A percentile compares a stretch with the other conserved stretches of the same genome.
Evolutionary conservation across 2,329 filamentous ascomycete genomes (phyloP).

Genomic region (Thelonectria rubi): DNA sequence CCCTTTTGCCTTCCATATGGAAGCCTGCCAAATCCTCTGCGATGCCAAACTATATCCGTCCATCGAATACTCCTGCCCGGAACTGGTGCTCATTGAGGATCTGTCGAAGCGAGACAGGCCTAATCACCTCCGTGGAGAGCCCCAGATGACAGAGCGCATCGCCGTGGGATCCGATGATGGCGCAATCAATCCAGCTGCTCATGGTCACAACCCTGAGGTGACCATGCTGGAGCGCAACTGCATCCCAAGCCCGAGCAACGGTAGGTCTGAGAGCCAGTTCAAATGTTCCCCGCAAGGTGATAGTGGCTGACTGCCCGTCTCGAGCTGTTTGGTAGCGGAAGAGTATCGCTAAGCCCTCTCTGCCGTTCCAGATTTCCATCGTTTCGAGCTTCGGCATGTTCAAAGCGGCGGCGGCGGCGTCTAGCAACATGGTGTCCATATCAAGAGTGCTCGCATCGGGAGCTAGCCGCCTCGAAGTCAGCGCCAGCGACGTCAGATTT

Average conservation of each 20-base stretch:
- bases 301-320: conserved; percentile 31
- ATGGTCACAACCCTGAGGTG: conserved; percentile 27
- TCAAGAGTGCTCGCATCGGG: conserved; percentile 26
- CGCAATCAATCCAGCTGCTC: conserved; percentile 29
- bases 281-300: conserved; percentile 39
- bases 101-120: conserved; percentile 37
- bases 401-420: conserved; percentile 37
- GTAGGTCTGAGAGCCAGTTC: conserved; percentile 27
- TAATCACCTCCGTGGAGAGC: conserved; percentile 31
- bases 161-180: conserved; percentile 30
- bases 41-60: background rate
- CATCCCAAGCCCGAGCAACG: conserved; percentile 39
- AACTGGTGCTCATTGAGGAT: conserved; percentile 33
- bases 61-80: conserved; percentile 6
- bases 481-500: conserved; percentile 44
- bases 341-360: conserved; percentile 36
- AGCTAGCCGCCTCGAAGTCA: conserved; percentile 45
- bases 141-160: conserved; percentile 39
- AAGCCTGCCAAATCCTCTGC: no score
- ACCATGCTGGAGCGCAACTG: conserved; percentile 32
- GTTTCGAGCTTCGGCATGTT: conserved; percentile 44
- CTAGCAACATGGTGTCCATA: conserved; percentile 15
- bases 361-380: conserved; percentile 48
- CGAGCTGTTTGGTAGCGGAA: conserved; percentile 37
- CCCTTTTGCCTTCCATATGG: no score